Percentiles rank a stretch among this genome's conserved stretches.
phyloP scores from a whole-genome alignment of 1,284 basidiomycete genomes.

The Cutaneotrichosporon sp. region DNA sequence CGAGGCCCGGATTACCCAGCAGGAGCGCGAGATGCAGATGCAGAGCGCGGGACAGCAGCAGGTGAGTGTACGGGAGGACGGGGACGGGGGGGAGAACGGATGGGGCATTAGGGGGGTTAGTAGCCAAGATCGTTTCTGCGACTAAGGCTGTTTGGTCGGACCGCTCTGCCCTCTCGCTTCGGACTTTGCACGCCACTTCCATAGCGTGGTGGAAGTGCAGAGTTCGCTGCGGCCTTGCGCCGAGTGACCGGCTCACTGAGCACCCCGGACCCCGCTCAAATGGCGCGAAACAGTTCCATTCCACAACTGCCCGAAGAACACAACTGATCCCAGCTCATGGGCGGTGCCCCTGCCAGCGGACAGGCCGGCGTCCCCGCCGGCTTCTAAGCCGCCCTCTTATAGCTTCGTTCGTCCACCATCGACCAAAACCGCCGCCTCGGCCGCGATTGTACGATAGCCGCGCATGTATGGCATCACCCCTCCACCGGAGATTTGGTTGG shows the following conservation, averaged over 20 bases:
- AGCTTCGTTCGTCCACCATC: neutral
- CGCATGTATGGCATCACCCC: slow-evolving; percentile 19
- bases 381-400: slow-evolving; percentile 15
- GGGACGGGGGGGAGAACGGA: no score
- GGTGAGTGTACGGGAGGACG: no score
- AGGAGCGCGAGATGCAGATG: slow-evolving; percentile 90
- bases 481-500: neutral
- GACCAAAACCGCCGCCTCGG: neutral
- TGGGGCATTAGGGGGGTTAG: no score
- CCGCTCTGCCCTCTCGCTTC: no score
- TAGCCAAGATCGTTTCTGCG: no score
- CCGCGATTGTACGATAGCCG: slow-evolving; percentile 13
- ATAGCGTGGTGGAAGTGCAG: no score
- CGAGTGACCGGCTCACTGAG: no score
- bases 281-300: no score
- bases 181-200: no score
- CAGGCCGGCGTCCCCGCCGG: slow-evolving; percentile 17
- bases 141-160: no score
- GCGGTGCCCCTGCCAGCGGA: slow-evolving; percentile 9
- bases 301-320: neutral
- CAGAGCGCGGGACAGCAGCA: slow-evolving; percentile 89
- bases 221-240: no score
- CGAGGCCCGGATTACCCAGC: slow-evolving; percentile 86
- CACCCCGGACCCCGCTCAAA: no score
- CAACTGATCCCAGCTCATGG: slow-evolving; percentile 16